Base-by-base conservation (phyloP, 2,329 filamentous ascomycete species). In the Graphiopsis chlorocephala region DNA sequence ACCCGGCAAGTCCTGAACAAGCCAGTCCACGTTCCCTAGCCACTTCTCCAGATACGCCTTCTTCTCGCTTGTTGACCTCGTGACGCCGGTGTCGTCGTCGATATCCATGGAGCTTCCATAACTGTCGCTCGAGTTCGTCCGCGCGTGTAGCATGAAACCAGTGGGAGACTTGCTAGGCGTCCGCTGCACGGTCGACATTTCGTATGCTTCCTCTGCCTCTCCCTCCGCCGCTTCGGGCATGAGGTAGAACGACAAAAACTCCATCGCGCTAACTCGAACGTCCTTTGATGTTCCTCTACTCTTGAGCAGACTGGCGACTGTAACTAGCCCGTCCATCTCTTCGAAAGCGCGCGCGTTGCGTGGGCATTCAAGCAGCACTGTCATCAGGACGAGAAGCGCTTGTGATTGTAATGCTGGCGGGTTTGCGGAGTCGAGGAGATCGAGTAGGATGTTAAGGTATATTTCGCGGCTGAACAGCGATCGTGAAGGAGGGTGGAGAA, bases 231-330 rank as follows among this genome's bases (percentile, higher is more conserved):
- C 88, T 79, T 99, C 95, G 59, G 94, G 93, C 90, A 98, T 97
- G 71, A 99, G 88, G 78, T 98, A 99, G 79, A 98, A 98, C 82
- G 98, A 98, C 60, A 99, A 81, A 75, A 98, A 98, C 78, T 98
- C 95, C 71, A 97, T 89, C n/a, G 96, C 87, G 78, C 96, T 95
- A 74, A 97, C 86, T 81, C 97, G 97, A 69, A 98, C 93, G 72
- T 94, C 91, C 67, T 92, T 88, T 26, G 88, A 88, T 3, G 94
- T 97, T 69, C 88, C 87, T 66, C 92, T 88, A 68, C 90, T 91
- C 78, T 96, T 96, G 86, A 98, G 97, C 58, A 98, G 85, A 11
- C 91, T 94, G 1, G 94, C 97, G 53, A 98, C 88, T 1, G 93
- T 95, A 47, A 97, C 86, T 5, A 99, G 86, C 63, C 95, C 95